Conservation (phyloP, 75 land plant genomes). For the Pinus taeda region DNA sequence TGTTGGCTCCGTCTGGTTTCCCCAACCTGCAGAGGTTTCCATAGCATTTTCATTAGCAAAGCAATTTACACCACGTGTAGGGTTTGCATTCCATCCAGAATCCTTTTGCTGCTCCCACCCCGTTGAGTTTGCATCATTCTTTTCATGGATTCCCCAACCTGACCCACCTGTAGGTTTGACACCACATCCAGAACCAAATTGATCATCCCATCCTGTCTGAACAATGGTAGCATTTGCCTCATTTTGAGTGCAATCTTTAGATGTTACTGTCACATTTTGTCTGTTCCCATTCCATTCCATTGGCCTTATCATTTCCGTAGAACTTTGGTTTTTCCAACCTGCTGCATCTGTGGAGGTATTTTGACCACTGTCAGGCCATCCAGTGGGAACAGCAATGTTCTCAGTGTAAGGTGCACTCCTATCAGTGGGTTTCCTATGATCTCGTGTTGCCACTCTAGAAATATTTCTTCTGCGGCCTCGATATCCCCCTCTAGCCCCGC, state of each 20-base stretch:
- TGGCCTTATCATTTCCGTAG: neutral
- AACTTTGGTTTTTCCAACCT: too few species aligned
- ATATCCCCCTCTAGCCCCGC: neutral
- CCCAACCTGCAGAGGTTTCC: neutral
- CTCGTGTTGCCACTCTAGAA: neutral
- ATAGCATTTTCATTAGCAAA: too few species aligned
- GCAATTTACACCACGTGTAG: too few species aligned
- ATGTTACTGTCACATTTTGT: neutral
- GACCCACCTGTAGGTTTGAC: neutral
- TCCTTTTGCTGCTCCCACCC: slow-evolving; percentile 7
- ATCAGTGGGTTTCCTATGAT: neutral
- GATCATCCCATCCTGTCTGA: slow-evolving; percentile 5
- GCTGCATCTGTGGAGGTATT: neutral
- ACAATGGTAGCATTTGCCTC: neutral
- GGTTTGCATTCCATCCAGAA: neutral
- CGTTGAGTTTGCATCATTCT: neutral
- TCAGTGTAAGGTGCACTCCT: neutral
- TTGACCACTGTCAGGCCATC: neutral
- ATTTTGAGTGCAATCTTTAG: neutral
- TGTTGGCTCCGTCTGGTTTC: slow-evolving; percentile 7
- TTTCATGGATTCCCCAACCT: slow-evolving; percentile 1
- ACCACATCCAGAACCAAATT: slow-evolving; percentile 5
- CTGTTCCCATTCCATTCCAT: neutral
- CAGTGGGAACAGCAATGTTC: neutral
- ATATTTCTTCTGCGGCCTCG: neutral